phyloP scores from a whole-genome alignment of 1,139 yeast genomes.

The Maudiozyma humilis region DNA sequence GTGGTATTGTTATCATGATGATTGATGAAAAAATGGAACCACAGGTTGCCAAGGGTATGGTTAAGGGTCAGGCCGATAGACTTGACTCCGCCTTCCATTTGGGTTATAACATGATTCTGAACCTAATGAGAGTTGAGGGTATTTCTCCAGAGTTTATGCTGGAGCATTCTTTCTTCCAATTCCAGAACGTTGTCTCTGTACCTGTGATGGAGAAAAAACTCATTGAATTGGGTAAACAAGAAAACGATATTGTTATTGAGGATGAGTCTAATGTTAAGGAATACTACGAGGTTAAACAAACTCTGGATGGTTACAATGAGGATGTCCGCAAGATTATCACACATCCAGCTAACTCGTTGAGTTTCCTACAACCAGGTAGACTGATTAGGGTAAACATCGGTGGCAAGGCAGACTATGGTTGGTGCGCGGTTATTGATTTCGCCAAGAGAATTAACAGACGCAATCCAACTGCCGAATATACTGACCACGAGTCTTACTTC shows the following conservation, averaged over 20 bases:
- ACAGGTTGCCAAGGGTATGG: conserved; percentile 98
- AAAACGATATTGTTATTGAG: conserved; percentile 48
- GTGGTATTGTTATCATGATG: conserved; percentile 99
- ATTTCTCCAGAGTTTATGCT: conserved; percentile 97
- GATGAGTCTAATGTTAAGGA: conserved; percentile 70
- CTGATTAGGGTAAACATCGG: conserved; percentile 52
- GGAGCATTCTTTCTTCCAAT: conserved; percentile 88
- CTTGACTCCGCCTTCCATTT: conserved; percentile 93
- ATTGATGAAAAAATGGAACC: conserved; percentile 99
- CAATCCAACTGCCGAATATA: conserved; percentile 43
- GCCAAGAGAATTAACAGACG: conserved; percentile 60
- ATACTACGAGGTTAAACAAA: conserved; percentile 72
- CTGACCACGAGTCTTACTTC: conserved; percentile 81
- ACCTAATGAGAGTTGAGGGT: conserved; percentile 93
- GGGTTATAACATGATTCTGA: conserved; percentile 94
- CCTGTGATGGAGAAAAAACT: conserved; percentile 71
- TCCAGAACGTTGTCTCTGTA: conserved; percentile 85
- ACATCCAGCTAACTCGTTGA: conserved; percentile 80
- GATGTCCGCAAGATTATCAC: conserved; percentile 81
- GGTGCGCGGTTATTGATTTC: conserved; percentile 85
- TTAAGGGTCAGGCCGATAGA: conserved; percentile 94
- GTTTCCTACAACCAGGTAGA: conserved; percentile 85
- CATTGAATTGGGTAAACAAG: conserved; percentile 42
- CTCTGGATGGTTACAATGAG: conserved; percentile 58
- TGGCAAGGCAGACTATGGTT: conserved; percentile 64